phyloP scores from a whole-genome alignment of 768 basidiomycete species.

The Boletus sp. region DNA sequence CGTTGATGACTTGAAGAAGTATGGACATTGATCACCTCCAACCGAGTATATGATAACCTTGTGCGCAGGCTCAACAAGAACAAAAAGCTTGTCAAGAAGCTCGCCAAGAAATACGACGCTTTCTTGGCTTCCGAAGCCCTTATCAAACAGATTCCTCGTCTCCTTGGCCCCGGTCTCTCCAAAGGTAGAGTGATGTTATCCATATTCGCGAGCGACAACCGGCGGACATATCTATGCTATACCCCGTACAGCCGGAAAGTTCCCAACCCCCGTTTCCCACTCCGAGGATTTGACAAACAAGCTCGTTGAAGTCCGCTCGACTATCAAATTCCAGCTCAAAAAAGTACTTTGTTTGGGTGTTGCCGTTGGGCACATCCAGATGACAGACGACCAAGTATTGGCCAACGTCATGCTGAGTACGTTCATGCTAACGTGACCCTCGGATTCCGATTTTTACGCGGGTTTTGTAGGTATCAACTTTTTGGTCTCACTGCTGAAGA shows the following conservation, averaged over 20 bases:
- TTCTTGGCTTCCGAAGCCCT: conserved; percentile 96
- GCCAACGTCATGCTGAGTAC: conserved; percentile 95
- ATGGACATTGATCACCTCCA: conserved; percentile 19
- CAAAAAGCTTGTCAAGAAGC: conserved; percentile 99
- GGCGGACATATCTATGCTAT: neutral
- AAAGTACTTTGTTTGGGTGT: conserved; percentile 99
- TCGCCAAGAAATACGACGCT: conserved; percentile 99
- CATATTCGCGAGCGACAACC: neutral
- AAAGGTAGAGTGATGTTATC: conserved; percentile 60
- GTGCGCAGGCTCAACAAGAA: conserved; percentile 92
- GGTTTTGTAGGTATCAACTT: conserved; percentile 89
- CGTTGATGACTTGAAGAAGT: conserved; percentile 99
- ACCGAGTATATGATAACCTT: neutral
- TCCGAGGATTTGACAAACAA: conserved; percentile 87
- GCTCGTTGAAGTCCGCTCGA: conserved; percentile 92
- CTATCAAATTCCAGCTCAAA: conserved; percentile 99
- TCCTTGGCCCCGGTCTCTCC: conserved; percentile 98
- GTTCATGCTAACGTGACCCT: conserved; percentile 23
- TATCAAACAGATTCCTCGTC: conserved; percentile 99
- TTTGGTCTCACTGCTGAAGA: conserved; percentile 97
- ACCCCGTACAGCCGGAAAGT: conserved; percentile 79
- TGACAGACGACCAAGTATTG: conserved; percentile 96
- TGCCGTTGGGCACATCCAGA: conserved; percentile 95
- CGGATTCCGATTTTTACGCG: conserved; percentile 3
- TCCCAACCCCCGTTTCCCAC: conserved; percentile 96